These are phyloP conservation scores for Calycina herbarum DNA, from an alignment of 2,329 filamentous ascomycete genomes.

Conservation along the genomic window DNA sequence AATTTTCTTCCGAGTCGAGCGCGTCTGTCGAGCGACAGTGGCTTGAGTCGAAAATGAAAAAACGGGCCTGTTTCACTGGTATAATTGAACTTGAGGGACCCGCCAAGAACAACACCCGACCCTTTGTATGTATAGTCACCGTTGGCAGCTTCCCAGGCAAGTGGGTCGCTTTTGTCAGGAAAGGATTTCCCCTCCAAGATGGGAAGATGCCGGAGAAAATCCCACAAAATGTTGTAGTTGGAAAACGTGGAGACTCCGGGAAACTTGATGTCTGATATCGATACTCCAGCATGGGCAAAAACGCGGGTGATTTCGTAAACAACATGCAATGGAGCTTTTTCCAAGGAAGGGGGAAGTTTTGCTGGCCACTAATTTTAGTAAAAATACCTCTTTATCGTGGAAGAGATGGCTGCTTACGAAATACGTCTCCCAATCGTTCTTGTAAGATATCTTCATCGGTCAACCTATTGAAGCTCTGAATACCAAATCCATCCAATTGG, in stretches of 20 bases:
- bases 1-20: conserved; percentile 56
- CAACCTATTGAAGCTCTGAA: background rate
- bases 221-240: conserved; percentile 47
- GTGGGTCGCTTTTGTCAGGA: conserved; percentile 46
- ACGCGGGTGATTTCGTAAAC: conserved; percentile 37
- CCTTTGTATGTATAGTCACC: conserved; percentile 28
- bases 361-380: conserved; percentile 15
- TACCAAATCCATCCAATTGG: conserved; percentile 8
- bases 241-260: conserved; percentile 38
- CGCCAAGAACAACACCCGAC: conserved; percentile 46
- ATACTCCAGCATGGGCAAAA: conserved; percentile 30
- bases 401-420: conserved; percentile 21
- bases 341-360: conserved; percentile 25
- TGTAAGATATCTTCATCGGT: conserved; percentile 16
- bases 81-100: conserved; percentile 42
- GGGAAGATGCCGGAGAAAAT: conserved; percentile 41
- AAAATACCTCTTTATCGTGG: background rate
- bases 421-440: conserved; percentile 20
- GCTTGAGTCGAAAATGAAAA: conserved; percentile 49
- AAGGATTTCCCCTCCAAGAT: conserved; percentile 47
- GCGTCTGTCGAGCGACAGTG: conserved; percentile 49
- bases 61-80: conserved; percentile 40
- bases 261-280: conserved; percentile 25
- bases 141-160: conserved; percentile 44
- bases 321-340: conserved; percentile 23